Evolutionary conservation across 164 flowering plant genomes (phyloP).

Genomic region (Akebia trifoliata): DNA sequence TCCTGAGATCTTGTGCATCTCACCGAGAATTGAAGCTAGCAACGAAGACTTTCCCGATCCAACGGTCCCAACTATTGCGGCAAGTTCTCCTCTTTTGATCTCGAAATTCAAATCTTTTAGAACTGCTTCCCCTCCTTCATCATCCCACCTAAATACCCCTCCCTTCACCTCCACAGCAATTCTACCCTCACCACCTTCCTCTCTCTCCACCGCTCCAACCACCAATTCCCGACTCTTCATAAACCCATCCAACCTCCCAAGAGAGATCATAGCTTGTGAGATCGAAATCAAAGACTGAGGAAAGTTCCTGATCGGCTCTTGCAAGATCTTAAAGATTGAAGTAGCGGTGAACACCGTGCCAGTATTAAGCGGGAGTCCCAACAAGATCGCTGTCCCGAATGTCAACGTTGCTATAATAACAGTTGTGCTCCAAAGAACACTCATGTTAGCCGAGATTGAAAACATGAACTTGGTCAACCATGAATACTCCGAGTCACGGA

Average conservation of each 20-base stretch:
- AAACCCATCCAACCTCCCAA: conserved; percentile 57
- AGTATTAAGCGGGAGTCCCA: conserved; percentile 54
- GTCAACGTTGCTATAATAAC: conserved; percentile 34
- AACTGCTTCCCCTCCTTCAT: conserved; percentile 40
- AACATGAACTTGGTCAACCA: conserved; percentile 73
- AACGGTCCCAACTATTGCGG: conserved; percentile 90
- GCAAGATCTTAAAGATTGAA: conserved; percentile 62
- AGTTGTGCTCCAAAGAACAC: conserved; percentile 76
- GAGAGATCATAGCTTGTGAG: conserved; percentile 77
- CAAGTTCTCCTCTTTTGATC: conserved; percentile 59
- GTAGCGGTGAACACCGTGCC: conserved; percentile 71
- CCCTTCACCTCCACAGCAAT: conserved; percentile 59
- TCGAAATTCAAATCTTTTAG: conserved; percentile 48
- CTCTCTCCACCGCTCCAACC: conserved; percentile 52
- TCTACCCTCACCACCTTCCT: conserved; percentile 33
- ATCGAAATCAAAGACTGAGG: conserved; percentile 75
- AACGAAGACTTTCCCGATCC: conserved; percentile 94
- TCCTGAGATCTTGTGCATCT: conserved; percentile 80
- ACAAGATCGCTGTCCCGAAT: conserved; percentile 32
- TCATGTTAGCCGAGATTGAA: conserved; percentile 48
- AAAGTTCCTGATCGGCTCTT: conserved; percentile 82
- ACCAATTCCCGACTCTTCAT: conserved; percentile 65
- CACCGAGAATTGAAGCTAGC: conserved; percentile 74
- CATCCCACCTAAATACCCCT: conserved; percentile 79
- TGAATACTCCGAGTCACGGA: conserved; percentile 54